These are phyloP conservation scores for Cinnamomum micranthum DNA, from an alignment of 164 flowering plant genomes.

Conservation along the genomic window DNA sequence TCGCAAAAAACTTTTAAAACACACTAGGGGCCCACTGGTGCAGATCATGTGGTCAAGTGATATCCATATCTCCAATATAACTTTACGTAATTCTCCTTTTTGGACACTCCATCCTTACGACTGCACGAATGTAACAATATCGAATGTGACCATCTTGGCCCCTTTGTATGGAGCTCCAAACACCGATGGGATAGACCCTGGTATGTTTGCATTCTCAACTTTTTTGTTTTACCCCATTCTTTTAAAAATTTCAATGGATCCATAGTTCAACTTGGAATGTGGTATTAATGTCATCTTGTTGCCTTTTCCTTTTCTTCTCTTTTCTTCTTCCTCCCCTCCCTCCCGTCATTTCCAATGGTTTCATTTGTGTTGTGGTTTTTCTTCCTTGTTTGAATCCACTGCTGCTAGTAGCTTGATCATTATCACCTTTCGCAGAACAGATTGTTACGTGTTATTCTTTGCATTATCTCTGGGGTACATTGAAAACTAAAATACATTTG, in stretches of 20 bases:
- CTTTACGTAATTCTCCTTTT: conserved; percentile 85
- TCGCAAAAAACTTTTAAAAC: conserved; percentile 71
- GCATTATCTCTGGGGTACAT: no score
- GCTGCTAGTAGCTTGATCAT: no score
- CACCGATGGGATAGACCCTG: conserved; percentile 99
- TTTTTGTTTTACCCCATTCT: background rate
- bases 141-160: conserved; percentile 77
- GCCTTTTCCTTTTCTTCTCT: no score
- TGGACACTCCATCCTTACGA: conserved; percentile 99
- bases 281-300: background rate
- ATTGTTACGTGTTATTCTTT: no score
- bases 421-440: no score
- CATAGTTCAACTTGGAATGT: background rate
- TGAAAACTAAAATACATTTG: no score
- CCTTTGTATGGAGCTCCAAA: conserved; percentile 89
- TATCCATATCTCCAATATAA: conserved; percentile 60
- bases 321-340: no score
- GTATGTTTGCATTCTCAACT: conserved; percentile 30
- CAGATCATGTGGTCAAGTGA: conserved; percentile 97
- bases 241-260: background rate
- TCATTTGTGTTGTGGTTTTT: no score
- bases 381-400: no score
- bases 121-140: conserved; percentile 79
- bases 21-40: conserved; percentile 94
- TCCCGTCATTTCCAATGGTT: no score